Evolutionary conservation across 768 basidiomycete species (phyloP), one percentile per base, ranked within the genome.

Genomic region (Collybia sp.): DNA sequence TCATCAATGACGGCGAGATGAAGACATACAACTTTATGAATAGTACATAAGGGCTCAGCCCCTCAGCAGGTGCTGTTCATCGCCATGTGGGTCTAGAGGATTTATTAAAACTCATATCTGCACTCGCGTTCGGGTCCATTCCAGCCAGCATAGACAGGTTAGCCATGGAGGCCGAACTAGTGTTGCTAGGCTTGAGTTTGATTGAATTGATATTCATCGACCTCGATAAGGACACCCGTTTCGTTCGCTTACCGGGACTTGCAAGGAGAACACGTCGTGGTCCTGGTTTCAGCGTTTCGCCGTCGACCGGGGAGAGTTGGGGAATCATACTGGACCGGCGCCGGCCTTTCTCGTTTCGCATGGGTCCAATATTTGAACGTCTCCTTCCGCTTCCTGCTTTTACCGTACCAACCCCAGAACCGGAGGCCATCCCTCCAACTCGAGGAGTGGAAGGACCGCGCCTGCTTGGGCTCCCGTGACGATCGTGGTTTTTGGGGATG

Each of bases 301-400:
- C 67, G 18, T 58, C 59, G 36, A 59, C 66, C n/a, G 75, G 70
- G 12, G 79, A 75, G 41, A 80, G 73, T 51, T 80, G 79, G n/a
- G 84, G 84, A 50, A 92, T 87, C 71, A 89, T 64, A 57, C 90
- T 93, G 33, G 89, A 90, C 47, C 89, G 75, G 48, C 90, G 71
- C 48, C 88, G 71, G 12, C 67, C 65, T 61, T 86, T 88, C 61
- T 92, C 90, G 49, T 68, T 73, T 31, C 90, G 80, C 60, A 82
- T 57, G n/a, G 85, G 77, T 4, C 89, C 90, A 46, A 89, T 77
- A 54, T 83, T 84, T 17, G 90, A 92, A 33, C 84, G 76, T 49
- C 85, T 71, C 37, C 83, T 71, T 25, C 68, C 65, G 56, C 73
- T 78, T 45, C 53, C 54, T 25, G 53, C 51, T 49, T 58, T 63